Percentiles rank a stretch among this genome's conserved stretches.
Conservation (phyloP, 148 eudicot genomes). For the Vaccinium corymbosum region DNA sequence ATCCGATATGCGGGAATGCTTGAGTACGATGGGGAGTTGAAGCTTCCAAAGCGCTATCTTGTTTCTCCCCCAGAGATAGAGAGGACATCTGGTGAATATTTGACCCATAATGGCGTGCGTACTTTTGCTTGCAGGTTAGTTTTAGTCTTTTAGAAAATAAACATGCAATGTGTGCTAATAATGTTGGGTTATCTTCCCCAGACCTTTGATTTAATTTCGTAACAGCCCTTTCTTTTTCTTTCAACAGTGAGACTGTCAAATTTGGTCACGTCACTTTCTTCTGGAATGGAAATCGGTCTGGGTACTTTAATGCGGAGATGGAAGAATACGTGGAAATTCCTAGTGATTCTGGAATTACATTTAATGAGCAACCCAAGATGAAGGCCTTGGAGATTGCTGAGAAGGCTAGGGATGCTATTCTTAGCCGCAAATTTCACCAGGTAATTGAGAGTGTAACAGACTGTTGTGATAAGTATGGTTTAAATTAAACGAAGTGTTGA, state of each 20-base stretch:
- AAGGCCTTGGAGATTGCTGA: conserved; percentile 89
- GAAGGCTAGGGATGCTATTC: conserved; percentile 88
- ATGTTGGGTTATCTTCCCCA: background rate
- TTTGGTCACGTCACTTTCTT: conserved; percentile 96
- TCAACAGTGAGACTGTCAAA: conserved; percentile 82
- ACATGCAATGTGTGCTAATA: background rate
- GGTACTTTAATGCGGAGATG: conserved; percentile 73
- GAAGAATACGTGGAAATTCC: conserved; percentile 96
- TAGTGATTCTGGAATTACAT: conserved; percentile 81
- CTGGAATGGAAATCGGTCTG: conserved; percentile 94
- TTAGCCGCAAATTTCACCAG: conserved; percentile 84
- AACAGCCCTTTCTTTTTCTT: background rate
- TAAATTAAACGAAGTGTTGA: background rate
- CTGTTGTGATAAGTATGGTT: background rate
- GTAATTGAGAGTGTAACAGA: conserved; percentile 22
- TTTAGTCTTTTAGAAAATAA: background rate
- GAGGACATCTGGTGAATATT: conserved; percentile 86
- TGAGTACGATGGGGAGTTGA: conserved; percentile 86
- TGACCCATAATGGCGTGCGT: conserved; percentile 65
- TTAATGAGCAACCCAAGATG: conserved; percentile 81
- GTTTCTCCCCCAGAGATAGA: conserved; percentile 88
- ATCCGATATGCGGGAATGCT: conserved; percentile 95
- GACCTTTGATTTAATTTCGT: background rate
- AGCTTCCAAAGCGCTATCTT: conserved; percentile 73
- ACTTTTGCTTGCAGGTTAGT: conserved; percentile 95